These are phyloP conservation scores for Globisporangium nunn DNA, from an alignment of 352 stramenopile genomes.

Conservation along the genomic window DNA sequence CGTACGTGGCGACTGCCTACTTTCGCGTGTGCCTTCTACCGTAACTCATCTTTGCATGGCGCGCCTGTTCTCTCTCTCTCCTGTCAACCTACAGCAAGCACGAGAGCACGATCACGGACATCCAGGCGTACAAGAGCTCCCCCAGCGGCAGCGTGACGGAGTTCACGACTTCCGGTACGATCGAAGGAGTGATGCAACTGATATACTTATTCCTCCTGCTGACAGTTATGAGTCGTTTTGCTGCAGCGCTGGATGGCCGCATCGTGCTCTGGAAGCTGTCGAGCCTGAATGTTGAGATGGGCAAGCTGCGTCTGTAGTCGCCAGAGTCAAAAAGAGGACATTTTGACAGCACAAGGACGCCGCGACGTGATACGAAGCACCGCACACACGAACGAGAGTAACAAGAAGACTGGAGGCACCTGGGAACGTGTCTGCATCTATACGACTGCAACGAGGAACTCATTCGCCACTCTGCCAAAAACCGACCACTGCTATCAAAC, in stretches of 20 bases:
- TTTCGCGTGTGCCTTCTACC: not conserved
- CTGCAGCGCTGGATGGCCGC: conserved; percentile 66
- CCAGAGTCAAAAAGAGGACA: not conserved
- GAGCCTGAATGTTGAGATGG: conserved; percentile 70
- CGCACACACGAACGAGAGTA: not conserved
- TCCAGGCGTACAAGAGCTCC: conserved; percentile 54
- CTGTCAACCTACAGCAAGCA: conserved; percentile 48
- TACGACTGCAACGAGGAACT: too few relatives aligned
- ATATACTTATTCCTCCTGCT: not conserved
- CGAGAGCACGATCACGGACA: conserved; percentile 79
- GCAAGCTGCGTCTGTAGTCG: conserved; percentile 66
- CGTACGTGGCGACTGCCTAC: conserved; percentile 23
- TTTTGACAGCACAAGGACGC: not conserved
- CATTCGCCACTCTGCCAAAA: too few relatives aligned
- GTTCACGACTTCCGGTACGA: conserved; percentile 78
- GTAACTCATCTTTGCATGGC: not conserved
- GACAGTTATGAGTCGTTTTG: not conserved
- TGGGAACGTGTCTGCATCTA: too few relatives aligned
- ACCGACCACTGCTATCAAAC: not conserved
- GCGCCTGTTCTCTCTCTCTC: not conserved
- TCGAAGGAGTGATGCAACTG: not conserved
- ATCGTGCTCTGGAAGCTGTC: conserved; percentile 76
- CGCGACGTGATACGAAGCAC: not conserved
- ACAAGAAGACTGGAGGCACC: not conserved
- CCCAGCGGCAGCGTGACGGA: conserved; percentile 52